Percentiles rank a stretch among this genome's conserved stretches.
phyloP scores from a whole-genome alignment of 768 basidiomycete genomes.

The Termitomyces sp. region DNA sequence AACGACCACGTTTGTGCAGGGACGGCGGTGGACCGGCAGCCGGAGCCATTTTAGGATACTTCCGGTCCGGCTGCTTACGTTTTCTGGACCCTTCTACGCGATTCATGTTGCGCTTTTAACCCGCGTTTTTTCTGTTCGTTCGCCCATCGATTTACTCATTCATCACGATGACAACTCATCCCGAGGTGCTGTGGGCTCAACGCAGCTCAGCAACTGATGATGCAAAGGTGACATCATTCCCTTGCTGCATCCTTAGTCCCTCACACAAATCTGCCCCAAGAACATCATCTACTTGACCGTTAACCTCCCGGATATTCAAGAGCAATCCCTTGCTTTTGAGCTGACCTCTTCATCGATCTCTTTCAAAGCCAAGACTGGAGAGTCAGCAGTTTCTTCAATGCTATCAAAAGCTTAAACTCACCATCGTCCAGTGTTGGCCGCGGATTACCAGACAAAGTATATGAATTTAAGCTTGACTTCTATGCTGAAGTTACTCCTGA shows the following conservation, averaged over 20 bases:
- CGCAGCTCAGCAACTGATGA: constrained; percentile 66
- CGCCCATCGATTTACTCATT: neutral
- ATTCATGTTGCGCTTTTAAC: constrained; percentile 11
- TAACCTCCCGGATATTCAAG: constrained; percentile 73
- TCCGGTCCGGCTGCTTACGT: constrained; percentile 7
- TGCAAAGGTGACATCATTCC: constrained; percentile 54
- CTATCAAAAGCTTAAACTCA: constrained; percentile 7
- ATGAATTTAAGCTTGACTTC: constrained; percentile 73
- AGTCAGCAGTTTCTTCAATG: constrained; percentile 39
- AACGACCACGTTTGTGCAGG: constrained; percentile 2
- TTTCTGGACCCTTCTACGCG: constrained; percentile 43
- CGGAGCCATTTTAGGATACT: constrained; percentile 8
- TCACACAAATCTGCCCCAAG: constrained; percentile 36
- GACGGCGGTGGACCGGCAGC: neutral
- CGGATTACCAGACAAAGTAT: constrained; percentile 54
- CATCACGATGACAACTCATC: constrained; percentile 54
- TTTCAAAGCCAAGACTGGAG: constrained; percentile 63
- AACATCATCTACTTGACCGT: constrained; percentile 85
- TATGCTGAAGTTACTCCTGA: constrained; percentile 75
- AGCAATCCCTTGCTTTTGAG: constrained; percentile 53
- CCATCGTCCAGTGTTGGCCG: constrained; percentile 29
- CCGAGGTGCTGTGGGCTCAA: constrained; percentile 95
- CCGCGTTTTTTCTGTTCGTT: constrained; percentile 17
- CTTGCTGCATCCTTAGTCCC: constrained; percentile 16
- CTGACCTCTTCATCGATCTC: constrained; percentile 55